Base-by-base conservation (phyloP, 306 rosid genomes). In the Myrica gale region DNA sequence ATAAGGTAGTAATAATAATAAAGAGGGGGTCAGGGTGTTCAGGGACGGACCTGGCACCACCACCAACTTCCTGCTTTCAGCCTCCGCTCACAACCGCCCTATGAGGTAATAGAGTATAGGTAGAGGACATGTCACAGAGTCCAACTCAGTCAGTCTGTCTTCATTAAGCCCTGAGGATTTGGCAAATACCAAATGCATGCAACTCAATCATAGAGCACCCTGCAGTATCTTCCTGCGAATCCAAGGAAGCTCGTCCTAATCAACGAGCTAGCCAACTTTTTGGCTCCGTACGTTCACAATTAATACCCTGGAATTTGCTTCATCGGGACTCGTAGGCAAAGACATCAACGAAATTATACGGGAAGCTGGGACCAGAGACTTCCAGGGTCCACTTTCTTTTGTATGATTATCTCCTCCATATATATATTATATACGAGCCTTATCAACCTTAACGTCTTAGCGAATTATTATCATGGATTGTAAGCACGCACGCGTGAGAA, bases 21-120 rank as follows among this genome's bases (percentile, higher is more conserved):
- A 15, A 47, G 51, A 5, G 15, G 73, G 37, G 37, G 37, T 32
- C 37, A 32, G 37, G 37, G 3, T 32, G 37, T 32, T 8, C 42
- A 53, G 55, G 46, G 42, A 67, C 65, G 66, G 79, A 60, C 79
- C 63, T 67, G 69, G 46, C 74, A 23, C 3, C 74, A 68, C 74
- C 80, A 74, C 56, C 37, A 3, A 32, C 37, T 3, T 32, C 80
- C 74, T 68, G 58, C 39, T 68, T 68, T 52, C 5, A 60, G 17
- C 21, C 5, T 11, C 8, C 11, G 45, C 26, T 11, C 68, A 44
- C 39, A 62, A 54, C 71, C 45, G 78, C 15, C 46, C 67, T 57
- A 10, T n/a, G 17, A 55, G 5, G 43, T 21, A 37, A 2, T 32
- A 32, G 37, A 32, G 37, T 0, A 32, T 32, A 32, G 37, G 37